A percentile compares a stretch with the other conserved stretches of the same genome.
These are phyloP conservation scores for Pythium graminicola DNA, from an alignment of 352 stramenopile species.

Conservation along the genomic window DNA sequence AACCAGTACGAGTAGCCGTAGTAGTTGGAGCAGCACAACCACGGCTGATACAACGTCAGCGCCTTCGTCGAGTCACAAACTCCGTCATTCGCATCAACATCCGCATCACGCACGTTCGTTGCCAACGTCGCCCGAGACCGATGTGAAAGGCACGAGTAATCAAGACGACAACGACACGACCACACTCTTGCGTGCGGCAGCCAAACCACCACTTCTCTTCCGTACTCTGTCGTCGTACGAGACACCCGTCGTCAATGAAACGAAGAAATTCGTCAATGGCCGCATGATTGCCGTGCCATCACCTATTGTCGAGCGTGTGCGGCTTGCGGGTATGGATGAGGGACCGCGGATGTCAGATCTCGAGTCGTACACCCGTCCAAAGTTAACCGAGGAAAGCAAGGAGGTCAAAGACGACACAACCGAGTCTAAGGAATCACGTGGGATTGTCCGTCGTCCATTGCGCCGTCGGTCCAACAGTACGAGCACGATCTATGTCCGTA, in stretches of 20 bases:
- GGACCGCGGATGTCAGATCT: constrained; percentile 44
- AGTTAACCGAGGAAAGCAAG: constrained; percentile 10
- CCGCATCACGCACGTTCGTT: constrained; percentile 31
- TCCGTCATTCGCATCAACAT: neutral
- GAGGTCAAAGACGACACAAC: neutral
- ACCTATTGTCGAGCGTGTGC: constrained; percentile 64
- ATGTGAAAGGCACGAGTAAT: constrained; percentile 23
- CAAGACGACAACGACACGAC: constrained; percentile 26
- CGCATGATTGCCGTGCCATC: constrained; percentile 36
- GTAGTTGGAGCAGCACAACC: constrained; percentile 25
- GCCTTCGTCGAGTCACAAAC: neutral
- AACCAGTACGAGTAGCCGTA: constrained; percentile 30
- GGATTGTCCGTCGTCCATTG: constrained; percentile 30
- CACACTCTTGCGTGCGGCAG: constrained; percentile 18
- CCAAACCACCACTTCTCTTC: constrained; percentile 53
- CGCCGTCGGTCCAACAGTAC: constrained; percentile 93
- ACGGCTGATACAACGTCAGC: constrained; percentile 7
- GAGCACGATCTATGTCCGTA: constrained; percentile 89
- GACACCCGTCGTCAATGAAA: constrained; percentile 48
- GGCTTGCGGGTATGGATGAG: constrained; percentile 31
- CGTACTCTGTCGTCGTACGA: constrained; percentile 75
- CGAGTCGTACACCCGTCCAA: constrained; percentile 39
- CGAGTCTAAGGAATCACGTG: constrained; percentile 2
- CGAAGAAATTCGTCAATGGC: constrained; percentile 35
- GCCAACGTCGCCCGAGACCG: constrained; percentile 39